phyloP scores from a whole-genome alignment of 106 monocot species.

The Xerophyta viscosa region DNA sequence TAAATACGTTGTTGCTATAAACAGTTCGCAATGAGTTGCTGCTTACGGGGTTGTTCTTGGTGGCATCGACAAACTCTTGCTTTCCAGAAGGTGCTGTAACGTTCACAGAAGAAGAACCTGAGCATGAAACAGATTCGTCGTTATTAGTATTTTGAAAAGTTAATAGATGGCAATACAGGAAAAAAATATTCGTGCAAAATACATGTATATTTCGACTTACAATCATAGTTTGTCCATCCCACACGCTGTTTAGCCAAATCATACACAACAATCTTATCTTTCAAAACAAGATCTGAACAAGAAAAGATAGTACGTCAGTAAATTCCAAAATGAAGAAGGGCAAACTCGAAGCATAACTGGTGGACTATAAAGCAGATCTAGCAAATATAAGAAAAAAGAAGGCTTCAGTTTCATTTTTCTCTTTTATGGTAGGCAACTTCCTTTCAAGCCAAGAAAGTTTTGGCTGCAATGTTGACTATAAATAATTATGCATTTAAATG shows the following conservation, averaged over 20 bases:
- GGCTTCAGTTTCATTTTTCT: no score
- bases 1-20: not conserved
- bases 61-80: conserved; percentile 48
- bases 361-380: no score
- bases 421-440: no score
- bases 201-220: no score
- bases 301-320: not conserved
- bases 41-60: conserved; percentile 30
- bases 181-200: no score
- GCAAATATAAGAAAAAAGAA: no score
- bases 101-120: conserved; percentile 80
- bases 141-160: no score
- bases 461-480: no score
- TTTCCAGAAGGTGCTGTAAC: conserved; percentile 55
- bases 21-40: conserved; percentile 9
- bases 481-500: no score
- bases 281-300: conserved; percentile 79
- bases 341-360: no score
- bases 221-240: conserved; percentile 81
- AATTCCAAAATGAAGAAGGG: not conserved
- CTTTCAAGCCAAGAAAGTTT: no score
- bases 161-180: no score
- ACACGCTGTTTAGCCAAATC: conserved; percentile 74
- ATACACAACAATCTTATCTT: conserved; percentile 94
- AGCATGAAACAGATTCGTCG: not conserved